Evolutionary conservation across 108 stramenopile genomes (phyloP), one percentile per base, ranked within the genome.

Genomic region (Cyclotella atomus): DNA sequence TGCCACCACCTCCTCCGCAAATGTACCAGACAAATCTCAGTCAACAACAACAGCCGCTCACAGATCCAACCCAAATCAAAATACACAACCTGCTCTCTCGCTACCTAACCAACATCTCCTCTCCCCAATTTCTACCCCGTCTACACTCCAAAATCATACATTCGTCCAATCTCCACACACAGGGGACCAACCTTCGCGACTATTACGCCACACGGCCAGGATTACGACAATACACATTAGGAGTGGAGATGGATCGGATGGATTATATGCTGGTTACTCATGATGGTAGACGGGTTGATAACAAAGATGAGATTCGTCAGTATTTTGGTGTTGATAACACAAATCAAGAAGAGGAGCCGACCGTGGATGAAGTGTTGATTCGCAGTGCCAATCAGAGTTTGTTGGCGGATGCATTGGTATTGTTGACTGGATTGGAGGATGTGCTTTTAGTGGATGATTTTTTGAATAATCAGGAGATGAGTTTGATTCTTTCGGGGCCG

Each of bases 371-470:
- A 71, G 30, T 83, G 19, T 56, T 83, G 34, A 49, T 83, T 47
- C 87, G 91, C 33, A 83, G 88, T 36, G 88, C 93, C 30, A 95
- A 95, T 74, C 93, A 95, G 61, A 90, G 91, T 5, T 59, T 95
- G 46, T 66, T 95, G 65, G 91, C 93, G 0, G 93, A 95, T 76
- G 50, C 86, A 14, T 52, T 95, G 2, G 81, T 83, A 24, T 80
- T 82, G 35, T 34, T 91, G 33, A 94, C 91, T 0, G 77, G 80
- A 14, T 36, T 70, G 5, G 81, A 82, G 35, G 70, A 56, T 9
- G 67, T 9, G 10, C 17, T 65, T 0, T 27, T 65, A 19, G 66
- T 69, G 53, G 59, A 56, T 38, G 49, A 64, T 2, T 28, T 65
- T 19, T 0, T 6, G 15, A 59, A 36, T 35, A 34, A 57, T 59